Percentiles rank a stretch among this genome's conserved stretches.
These are phyloP conservation scores for Irpex rosettiformis DNA, from an alignment of 1,284 basidiomycete genomes.

Conservation along the genomic window DNA sequence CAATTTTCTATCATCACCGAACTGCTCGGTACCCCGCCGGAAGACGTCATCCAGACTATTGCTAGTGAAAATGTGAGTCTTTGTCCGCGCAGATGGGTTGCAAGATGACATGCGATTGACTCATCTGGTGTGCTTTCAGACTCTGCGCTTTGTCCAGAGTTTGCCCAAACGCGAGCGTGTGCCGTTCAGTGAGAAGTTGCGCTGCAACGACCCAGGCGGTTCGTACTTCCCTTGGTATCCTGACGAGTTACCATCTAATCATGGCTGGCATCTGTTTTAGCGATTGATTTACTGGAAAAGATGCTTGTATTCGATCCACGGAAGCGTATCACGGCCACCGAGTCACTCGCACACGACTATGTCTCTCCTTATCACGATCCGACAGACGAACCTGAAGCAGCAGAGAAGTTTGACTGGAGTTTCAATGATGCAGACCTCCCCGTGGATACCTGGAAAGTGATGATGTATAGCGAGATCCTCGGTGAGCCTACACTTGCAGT, in stretches of 20 bases:
- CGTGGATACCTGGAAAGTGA: slow-evolving; percentile 99
- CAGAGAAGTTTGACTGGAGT: slow-evolving; percentile 97
- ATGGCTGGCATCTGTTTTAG: slow-evolving; percentile 36
- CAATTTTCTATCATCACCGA: slow-evolving; percentile 99
- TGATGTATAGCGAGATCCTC: slow-evolving; percentile 97
- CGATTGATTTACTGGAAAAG: slow-evolving; percentile 94
- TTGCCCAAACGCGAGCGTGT: slow-evolving; percentile 95
- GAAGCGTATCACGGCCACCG: slow-evolving; percentile 92
- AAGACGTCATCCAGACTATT: slow-evolving; percentile 99
- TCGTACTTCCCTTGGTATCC: slow-evolving; percentile 18
- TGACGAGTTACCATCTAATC: slow-evolving; percentile 3
- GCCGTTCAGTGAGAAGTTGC: slow-evolving; percentile 93
- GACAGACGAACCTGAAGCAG: slow-evolving; percentile 93
- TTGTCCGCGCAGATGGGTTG: not conserved
- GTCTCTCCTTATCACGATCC: slow-evolving; percentile 98
- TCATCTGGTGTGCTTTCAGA: slow-evolving; percentile 46
- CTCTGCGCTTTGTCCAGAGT: slow-evolving; percentile 97
- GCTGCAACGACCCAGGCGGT: slow-evolving; percentile 87
- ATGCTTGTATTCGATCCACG: slow-evolving; percentile 99
- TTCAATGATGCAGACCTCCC: slow-evolving; percentile 99
- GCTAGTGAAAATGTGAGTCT: slow-evolving; percentile 89
- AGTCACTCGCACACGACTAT: slow-evolving; percentile 92
- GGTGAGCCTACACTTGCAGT: slow-evolving; percentile 44
- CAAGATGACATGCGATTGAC: not conserved
- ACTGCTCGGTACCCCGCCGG: slow-evolving; percentile 93